A percentile compares a stretch with the other conserved stretches of the same genome.
Conservation (phyloP, 2,329 filamentous ascomycete genomes). For the Aureobasidium sp. region DNA sequence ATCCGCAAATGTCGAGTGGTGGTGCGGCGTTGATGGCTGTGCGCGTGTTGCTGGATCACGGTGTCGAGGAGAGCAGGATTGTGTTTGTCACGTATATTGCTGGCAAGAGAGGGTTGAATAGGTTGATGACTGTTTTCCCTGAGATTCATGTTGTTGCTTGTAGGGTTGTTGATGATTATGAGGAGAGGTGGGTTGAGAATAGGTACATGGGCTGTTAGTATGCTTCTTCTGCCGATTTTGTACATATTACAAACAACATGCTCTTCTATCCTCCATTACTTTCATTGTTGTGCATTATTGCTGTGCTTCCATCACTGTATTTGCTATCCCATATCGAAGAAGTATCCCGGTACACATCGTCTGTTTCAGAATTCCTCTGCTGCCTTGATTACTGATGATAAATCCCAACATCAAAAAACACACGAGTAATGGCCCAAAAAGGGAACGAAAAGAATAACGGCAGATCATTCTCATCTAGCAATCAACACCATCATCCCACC, state of each 20-base stretch:
- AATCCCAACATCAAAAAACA: no score
- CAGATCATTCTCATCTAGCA: no score
- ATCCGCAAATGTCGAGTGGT: slow-evolving; percentile 91
- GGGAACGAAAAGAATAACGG: no score
- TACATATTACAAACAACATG: background rate
- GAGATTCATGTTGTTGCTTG: slow-evolving; percentile 80
- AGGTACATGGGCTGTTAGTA: slow-evolving; percentile 49
- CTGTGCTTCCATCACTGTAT: background rate
- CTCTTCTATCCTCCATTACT: no score
- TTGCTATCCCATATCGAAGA: no score
- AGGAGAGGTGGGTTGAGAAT: slow-evolving; percentile 84
- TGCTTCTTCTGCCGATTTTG: no score
- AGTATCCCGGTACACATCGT: no score
- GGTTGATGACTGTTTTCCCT: slow-evolving; percentile 83
- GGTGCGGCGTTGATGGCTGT: slow-evolving; percentile 88
- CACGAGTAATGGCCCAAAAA: no score
- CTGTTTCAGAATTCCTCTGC: no score
- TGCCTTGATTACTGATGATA: no score
- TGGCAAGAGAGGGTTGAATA: slow-evolving; percentile 73
- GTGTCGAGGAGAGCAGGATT: slow-evolving; percentile 74
- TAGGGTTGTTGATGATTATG: slow-evolving; percentile 70
- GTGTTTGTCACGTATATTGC: slow-evolving; percentile 91
- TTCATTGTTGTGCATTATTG: background rate
- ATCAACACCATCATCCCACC: no score
- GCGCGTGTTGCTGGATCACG: slow-evolving; percentile 89